Base-by-base conservation (phyloP, 176 grass and related monocot genomes). In the Typha latifolia region DNA sequence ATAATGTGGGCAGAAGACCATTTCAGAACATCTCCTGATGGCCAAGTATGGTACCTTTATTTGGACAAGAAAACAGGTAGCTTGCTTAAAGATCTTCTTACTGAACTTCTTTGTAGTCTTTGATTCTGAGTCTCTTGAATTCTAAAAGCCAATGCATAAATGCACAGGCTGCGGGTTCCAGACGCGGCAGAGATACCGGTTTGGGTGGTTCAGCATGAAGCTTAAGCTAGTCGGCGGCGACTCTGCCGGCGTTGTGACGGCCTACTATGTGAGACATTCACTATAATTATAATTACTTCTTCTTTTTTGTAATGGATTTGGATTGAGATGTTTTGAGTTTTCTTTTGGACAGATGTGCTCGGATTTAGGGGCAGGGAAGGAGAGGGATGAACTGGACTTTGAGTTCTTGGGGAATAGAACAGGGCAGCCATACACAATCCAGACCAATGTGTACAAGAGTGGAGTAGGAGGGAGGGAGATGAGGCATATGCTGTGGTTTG, bases 201-300 rank as follows among this genome's bases (percentile, higher is more conserved):
- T 93, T 69, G 89, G 94, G 5, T 99, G 94, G 94, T 99, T 93
- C 83, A 99, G 81, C 86, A 93, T 99, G 94, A 99, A 93, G 76
- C 89, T 99, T 20, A 92, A 87, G 85, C 89, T 99, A 48, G 94
- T 85, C 74, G 89, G 86, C 18, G 87, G 87, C 29, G 94, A 99
- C 89, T 99, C 94, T 48, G 94, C 94, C 15, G 89, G 89, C 71
- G 86, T 93, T 49, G 94, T 93, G 67, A 99, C 94, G 3, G 94
- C 89, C 0, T 99, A 99, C 76, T 99, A 99, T 47, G 92, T 96
- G 49, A 78, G 84, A 32, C 7, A 34, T 13, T 19, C 5, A 16
- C 63, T 1, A 13, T 47, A 48, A 12, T 21, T 11, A 5, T 53
- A 26, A 26, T 26, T 26, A 26, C 47, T 50, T 70, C 5, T 79